A percentile compares a stretch with the other conserved stretches of the same genome.
These are phyloP conservation scores for Solanum pimpinellifolium DNA, from an alignment of 257 asterid species.

Conservation along the genomic window DNA sequence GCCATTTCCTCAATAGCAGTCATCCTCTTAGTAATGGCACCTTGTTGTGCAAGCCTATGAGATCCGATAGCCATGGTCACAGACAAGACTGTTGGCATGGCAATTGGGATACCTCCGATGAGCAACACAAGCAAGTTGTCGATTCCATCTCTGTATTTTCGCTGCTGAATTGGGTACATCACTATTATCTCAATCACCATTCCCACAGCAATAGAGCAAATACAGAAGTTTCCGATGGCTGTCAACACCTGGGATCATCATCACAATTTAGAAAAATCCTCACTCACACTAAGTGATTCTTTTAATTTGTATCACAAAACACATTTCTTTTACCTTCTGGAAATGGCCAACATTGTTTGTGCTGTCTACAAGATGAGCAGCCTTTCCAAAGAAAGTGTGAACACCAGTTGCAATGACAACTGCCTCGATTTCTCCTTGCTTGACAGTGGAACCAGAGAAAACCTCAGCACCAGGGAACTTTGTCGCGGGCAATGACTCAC, in stretches of 20 bases:
- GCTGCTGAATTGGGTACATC: conserved; percentile 67
- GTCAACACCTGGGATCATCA: conserved; percentile 49
- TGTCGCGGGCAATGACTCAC: conserved; percentile 81
- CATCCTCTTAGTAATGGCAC: conserved; percentile 97
- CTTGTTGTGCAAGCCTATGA: conserved; percentile 79
- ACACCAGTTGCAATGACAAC: conserved; percentile 90
- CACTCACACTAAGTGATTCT: background rate
- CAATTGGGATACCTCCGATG: conserved; percentile 91
- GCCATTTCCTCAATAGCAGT: conserved; percentile 99
- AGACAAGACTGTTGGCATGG: conserved; percentile 90
- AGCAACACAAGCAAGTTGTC: conserved; percentile 79
- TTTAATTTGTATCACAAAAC: background rate
- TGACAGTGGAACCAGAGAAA: conserved; percentile 88
- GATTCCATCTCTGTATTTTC: conserved; percentile 73
- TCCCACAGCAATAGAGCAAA: conserved; percentile 73
- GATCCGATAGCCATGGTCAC: conserved; percentile 99
- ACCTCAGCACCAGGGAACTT: conserved; percentile 68
- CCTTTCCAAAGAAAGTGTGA: conserved; percentile 94
- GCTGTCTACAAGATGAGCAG: conserved; percentile 95
- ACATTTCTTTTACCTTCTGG: conserved; percentile 40
- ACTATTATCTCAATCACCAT: conserved; percentile 65
- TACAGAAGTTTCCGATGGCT: conserved; percentile 88
- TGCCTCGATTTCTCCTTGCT: conserved; percentile 91
- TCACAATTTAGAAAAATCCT: background rate
- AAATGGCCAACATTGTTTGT: conserved; percentile 91